These are phyloP conservation scores for Ogataea nonfermentans DNA, from an alignment of 805 yeast species.

Conservation along the genomic window DNA sequence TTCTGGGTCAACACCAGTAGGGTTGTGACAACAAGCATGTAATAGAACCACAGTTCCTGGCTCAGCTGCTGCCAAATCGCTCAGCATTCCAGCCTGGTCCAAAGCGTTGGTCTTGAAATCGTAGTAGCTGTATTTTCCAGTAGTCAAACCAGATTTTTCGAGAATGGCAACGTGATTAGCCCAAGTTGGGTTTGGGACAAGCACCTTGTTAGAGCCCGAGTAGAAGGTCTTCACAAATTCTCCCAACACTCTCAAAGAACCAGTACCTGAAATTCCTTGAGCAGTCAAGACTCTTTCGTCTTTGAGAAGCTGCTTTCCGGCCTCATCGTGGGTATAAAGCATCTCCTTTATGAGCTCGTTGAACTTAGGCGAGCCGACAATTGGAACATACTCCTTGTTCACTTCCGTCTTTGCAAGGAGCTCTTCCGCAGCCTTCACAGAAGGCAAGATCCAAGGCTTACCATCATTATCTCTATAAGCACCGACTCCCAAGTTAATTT, in stretches of 20 bases:
- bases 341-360: conserved; percentile 65
- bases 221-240: conserved; percentile 69
- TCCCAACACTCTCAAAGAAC: conserved; percentile 83
- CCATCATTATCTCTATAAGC: conserved; percentile 92
- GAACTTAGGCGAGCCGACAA: conserved; percentile 72
- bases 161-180: conserved; percentile 87
- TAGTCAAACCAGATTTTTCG: conserved; percentile 63
- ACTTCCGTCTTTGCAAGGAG: conserved; percentile 44
- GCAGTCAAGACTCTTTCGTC: conserved; percentile 72
- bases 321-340: conserved; percentile 63
- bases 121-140: conserved; percentile 70
- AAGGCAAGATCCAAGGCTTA: conserved; percentile 83
- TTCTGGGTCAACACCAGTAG: conserved; percentile 92
- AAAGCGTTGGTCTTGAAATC: conserved; percentile 58
- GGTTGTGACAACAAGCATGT: conserved; percentile 97
- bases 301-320: conserved; percentile 53
- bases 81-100: conserved; percentile 61
- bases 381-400: conserved; percentile 85
- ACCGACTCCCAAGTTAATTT: conserved; percentile 72
- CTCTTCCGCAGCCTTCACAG: conserved; percentile 65
- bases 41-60: conserved; percentile 66
- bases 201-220: conserved; percentile 47
- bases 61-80: conserved; percentile 53
- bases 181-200: conserved; percentile 91
- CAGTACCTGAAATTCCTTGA: conserved; percentile 94